Base-by-base conservation (phyloP, 2,329 filamentous ascomycete species). In the Helotiales sp. region DNA sequence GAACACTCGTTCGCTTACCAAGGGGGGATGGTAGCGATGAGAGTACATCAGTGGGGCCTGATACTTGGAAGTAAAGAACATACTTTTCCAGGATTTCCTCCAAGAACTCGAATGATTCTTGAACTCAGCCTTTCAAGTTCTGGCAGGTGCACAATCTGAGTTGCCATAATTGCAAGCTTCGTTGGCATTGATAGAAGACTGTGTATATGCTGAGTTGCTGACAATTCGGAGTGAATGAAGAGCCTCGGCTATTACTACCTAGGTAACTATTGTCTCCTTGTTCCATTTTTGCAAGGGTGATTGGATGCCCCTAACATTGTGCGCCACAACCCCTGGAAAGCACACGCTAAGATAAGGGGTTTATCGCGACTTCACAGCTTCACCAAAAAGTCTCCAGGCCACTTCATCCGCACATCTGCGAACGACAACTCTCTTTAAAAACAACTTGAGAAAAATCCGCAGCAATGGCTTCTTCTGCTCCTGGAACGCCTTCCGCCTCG, bases 11-110 rank as follows among this genome's bases (percentile, higher is more conserved):
- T 44, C 22, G 40, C 12, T 25, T 9, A 44, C n/a, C 2, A 44
- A 44, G 8, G 25, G n/a, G 34, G 2, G 19, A 2, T 8, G 27
- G 15, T 12, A 4, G 40, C 10, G 22, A 25, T 27, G 24, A 10
- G 9, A 1, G 36, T 17, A 9, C 4, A 40, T n/a, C 17, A 19
- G 6, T 40, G 36, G n/a, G 19, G 36, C n/a, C 36, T 40, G 36
- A 15, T 13, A 12, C 12, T 15, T 34, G 31, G n/a, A 40, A 19
- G 24, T 40, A 40, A 9, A 17, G n/a, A n/a, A 52, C 73, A 70
- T 66, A 86, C 85, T 78, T 96, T 97, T 70, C 90, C 85, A 12
- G 95, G 93, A 74, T 99, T 99, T 8, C 90, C 91, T 58, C 89
- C 95, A 17, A 98, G 79, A 61, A 99, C 90, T 55, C 95, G 84